phyloP scores from a whole-genome alignment of 2,329 filamentous ascomycete genomes.

The Alternaria burnsii region DNA sequence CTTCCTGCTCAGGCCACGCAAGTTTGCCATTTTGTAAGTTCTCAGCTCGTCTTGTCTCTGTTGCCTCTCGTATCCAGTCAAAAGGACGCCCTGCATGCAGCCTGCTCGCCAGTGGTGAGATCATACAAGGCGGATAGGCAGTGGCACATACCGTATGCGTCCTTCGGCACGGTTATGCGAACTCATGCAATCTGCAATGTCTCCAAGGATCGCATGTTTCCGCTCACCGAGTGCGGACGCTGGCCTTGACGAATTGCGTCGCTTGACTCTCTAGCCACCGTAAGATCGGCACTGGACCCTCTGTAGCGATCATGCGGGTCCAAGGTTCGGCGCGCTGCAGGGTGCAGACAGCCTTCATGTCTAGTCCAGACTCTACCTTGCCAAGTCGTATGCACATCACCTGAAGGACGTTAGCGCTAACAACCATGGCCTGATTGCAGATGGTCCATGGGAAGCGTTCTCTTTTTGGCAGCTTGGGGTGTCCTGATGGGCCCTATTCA shows the following conservation, averaged over 20 bases:
- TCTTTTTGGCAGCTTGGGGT: conserved; percentile 92
- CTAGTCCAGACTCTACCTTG: conserved; percentile 39
- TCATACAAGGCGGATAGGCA: conserved; percentile 34
- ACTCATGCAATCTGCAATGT: conserved; percentile 39
- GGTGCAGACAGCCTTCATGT: conserved; percentile 37
- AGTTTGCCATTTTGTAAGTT: conserved; percentile 97
- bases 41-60: conserved; percentile 28
- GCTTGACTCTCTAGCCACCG: conserved; percentile 50
- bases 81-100: conserved; percentile 28
- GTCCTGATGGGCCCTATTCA: conserved; percentile 90
- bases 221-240: conserved; percentile 21
- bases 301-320: conserved; percentile 53
- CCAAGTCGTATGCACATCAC: conserved; percentile 37
- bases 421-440: conserved; percentile 60
- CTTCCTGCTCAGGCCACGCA: conserved; percentile 80
- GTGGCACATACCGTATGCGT: conserved; percentile 38
- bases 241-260: conserved; percentile 31
- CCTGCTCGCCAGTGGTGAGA: conserved; percentile 20
- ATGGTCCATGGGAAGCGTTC: conserved; percentile 90
- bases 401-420: conserved; percentile 48
- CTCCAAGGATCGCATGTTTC: conserved; percentile 20
- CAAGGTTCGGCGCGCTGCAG: conserved; percentile 51
- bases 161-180: conserved; percentile 42
- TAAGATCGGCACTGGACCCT: conserved; percentile 44
- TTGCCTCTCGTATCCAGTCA: conserved; percentile 25